Evolutionary conservation across 2,329 filamentous ascomycete species (phyloP).

Genomic region (Neonectria ditissima): DNA sequence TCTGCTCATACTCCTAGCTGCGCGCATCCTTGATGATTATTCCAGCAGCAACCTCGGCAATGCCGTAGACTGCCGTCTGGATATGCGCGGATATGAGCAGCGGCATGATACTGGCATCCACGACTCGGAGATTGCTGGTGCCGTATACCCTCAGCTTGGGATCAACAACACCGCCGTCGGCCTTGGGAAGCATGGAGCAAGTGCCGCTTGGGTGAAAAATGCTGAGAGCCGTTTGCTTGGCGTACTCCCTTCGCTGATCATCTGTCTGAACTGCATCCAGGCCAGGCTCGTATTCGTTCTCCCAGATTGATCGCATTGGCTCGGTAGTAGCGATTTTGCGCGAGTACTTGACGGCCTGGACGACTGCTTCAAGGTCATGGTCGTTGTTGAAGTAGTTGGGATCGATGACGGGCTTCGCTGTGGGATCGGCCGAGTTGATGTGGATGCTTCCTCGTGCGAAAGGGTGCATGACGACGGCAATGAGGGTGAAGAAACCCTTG

Average conservation of each 20-base stretch:
- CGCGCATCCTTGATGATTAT: conserved; percentile 38
- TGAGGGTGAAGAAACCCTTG: conserved; percentile 57
- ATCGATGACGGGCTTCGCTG: conserved; percentile 39
- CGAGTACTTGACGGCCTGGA: conserved; percentile 48
- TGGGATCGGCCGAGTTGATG: conserved; percentile 33
- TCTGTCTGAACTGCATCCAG: conserved; percentile 34
- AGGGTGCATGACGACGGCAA: conserved; percentile 70
- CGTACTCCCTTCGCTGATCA: conserved; percentile 33
- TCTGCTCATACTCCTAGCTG: background rate
- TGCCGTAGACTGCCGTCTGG: conserved; percentile 65
- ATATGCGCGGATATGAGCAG: conserved; percentile 60
- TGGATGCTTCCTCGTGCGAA: conserved; percentile 53
- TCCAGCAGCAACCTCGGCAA: conserved; percentile 60
- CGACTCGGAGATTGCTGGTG: conserved; percentile 59
- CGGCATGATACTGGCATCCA: conserved; percentile 63
- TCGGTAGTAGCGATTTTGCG: conserved; percentile 47
- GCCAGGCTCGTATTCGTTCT: conserved; percentile 50
- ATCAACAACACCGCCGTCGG: conserved; percentile 60
- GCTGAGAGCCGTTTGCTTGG: conserved; percentile 33
- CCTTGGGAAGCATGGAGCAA: conserved; percentile 59
- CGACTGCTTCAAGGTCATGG: conserved; percentile 48
- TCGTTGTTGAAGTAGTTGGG: conserved; percentile 44
- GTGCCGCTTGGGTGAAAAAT: conserved; percentile 57
- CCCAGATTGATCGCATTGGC: conserved; percentile 48
- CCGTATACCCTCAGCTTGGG: conserved; percentile 59